Evolutionary conservation across 176 grass and related monocot genomes (phyloP).

Genomic region (Aegilops sharonensis): DNA sequence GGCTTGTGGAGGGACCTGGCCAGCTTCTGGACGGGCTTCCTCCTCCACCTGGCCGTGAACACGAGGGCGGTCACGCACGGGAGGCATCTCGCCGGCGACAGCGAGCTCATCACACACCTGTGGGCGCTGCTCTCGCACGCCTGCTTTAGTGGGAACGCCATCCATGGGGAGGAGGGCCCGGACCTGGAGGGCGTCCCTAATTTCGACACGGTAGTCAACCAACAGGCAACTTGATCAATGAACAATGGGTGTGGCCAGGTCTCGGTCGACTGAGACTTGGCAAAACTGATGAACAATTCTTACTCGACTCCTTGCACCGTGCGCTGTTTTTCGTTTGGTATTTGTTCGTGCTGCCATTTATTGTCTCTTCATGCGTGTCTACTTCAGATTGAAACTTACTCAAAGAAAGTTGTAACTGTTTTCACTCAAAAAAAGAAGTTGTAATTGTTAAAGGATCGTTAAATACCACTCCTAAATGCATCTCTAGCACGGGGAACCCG

Average conservation of each 20-base stretch:
- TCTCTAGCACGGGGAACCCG: too few relatives aligned
- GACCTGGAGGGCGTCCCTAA: not conserved
- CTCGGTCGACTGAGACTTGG: too few relatives aligned
- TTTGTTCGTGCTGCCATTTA: too few relatives aligned
- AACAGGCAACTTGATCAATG: not conserved
- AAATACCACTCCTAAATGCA: too few relatives aligned
- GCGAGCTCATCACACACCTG: not conserved
- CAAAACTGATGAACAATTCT: not conserved
- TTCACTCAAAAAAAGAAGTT: too few relatives aligned
- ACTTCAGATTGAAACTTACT: too few relatives aligned
- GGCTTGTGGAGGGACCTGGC: not conserved
- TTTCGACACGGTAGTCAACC: not conserved
- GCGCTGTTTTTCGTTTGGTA: not conserved
- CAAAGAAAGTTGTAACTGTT: too few relatives aligned
- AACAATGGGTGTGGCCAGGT: not conserved
- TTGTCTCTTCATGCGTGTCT: too few relatives aligned
- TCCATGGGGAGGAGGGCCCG: not conserved
- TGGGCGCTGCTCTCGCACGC: conserved; percentile 26
- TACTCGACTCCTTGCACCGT: not conserved
- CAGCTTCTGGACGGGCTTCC: not conserved
- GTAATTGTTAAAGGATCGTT: too few relatives aligned
- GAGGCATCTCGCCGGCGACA: not conserved
- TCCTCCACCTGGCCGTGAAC: conserved; percentile 2
- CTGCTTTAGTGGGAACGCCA: not conserved
- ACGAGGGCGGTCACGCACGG: not conserved